Evolutionary conservation across 441 rosid species (phyloP).

Genomic region (Adansonia rubrostipa): DNA sequence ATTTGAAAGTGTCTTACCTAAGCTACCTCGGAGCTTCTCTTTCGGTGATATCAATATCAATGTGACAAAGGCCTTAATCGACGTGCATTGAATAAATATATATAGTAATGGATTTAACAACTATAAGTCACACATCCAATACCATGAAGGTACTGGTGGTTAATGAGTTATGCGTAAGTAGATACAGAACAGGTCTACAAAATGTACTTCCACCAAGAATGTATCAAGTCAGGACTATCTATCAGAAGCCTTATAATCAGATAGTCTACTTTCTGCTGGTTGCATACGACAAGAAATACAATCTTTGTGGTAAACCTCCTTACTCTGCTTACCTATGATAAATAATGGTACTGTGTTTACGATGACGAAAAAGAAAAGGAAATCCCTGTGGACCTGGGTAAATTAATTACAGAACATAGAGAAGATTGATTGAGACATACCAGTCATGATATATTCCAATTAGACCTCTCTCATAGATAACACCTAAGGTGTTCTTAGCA

Average conservation of each 20-base stretch:
- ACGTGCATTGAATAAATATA: background rate
- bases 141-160: background rate
- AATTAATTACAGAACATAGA: background rate
- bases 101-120: background rate
- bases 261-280: background rate
- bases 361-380: background rate
- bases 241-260: background rate
- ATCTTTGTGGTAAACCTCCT: background rate
- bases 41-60: background rate
- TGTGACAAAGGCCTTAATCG: conserved; percentile 4
- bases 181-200: background rate
- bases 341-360: background rate
- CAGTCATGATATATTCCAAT: conserved; percentile 94
- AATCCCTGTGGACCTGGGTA: conserved; percentile 12
- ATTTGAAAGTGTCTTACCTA: background rate
- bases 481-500: conserved; percentile 76
- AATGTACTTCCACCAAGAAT: background rate
- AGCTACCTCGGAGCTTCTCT: background rate
- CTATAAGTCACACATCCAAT: no score
- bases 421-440: conserved; percentile 45
- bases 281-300: background rate
- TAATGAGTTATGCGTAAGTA: background rate
- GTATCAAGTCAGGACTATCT: background rate
- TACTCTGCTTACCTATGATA: background rate
- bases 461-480: conserved; percentile 86